Percentiles rank a stretch among this genome's conserved stretches.
Evolutionary conservation across 352 stramenopile species (phyloP).

Genomic region (Globisporangium solare): DNA sequence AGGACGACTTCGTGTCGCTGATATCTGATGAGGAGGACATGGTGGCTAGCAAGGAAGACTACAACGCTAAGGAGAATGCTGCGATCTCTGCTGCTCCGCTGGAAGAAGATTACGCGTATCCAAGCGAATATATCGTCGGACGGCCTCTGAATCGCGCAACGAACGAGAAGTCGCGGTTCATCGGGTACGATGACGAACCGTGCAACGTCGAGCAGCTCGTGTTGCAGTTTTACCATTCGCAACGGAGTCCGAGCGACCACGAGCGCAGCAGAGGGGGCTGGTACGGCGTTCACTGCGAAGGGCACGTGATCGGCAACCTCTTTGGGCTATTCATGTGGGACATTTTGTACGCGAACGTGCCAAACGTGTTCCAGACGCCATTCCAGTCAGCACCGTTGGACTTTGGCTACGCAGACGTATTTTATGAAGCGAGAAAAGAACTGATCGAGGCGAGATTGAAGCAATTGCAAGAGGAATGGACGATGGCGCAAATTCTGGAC

Average conservation of each 20-base stretch:
- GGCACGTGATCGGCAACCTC: slow-evolving; percentile 56
- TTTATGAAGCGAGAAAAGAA: slow-evolving; percentile 35
- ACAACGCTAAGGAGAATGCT: not conserved
- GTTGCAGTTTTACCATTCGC: slow-evolving; percentile 61
- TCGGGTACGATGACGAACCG: slow-evolving; percentile 83
- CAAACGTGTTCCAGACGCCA: slow-evolving; percentile 84
- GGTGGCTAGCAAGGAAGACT: not conserved
- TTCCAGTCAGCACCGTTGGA: slow-evolving; percentile 71
- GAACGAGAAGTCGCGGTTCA: slow-evolving; percentile 80
- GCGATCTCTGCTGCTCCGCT: not conserved
- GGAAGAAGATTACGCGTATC: slow-evolving; percentile 30
- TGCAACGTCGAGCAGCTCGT: slow-evolving; percentile 85
- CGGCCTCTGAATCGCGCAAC: slow-evolving; percentile 70
- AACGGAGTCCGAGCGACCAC: slow-evolving; percentile 17
- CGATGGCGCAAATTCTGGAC: slow-evolving; percentile 36
- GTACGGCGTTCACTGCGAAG: slow-evolving; percentile 87
- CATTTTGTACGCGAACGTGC: slow-evolving; percentile 69
- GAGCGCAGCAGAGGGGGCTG: slow-evolving; percentile 37
- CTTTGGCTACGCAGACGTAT: slow-evolving; percentile 58
- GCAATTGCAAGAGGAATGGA: slow-evolving; percentile 37
- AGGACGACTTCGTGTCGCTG: slow-evolving; percentile 12
- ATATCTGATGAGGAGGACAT: slow-evolving; percentile 15
- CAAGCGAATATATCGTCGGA: slow-evolving; percentile 48
- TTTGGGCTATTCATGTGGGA: slow-evolving; percentile 90
- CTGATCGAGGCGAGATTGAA: slow-evolving; percentile 42